These are phyloP conservation scores for Pezicula rhizophila DNA, from an alignment of 2,329 filamentous ascomycete genomes.

Conservation along the genomic window DNA sequence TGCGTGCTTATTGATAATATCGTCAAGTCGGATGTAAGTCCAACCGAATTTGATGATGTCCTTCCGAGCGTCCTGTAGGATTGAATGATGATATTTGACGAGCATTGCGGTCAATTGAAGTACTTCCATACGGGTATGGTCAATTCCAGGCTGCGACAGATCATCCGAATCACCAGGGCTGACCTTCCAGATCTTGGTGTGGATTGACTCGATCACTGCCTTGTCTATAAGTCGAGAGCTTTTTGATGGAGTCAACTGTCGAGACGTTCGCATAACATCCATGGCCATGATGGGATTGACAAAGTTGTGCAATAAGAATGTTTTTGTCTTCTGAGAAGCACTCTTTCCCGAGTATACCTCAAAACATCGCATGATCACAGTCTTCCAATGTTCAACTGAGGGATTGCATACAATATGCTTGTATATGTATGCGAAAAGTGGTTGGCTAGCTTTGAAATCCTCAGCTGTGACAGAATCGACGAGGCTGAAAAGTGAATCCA, in stretches of 20 bases:
- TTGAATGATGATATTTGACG: slow-evolving; percentile 87
- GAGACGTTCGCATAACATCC: slow-evolving; percentile 85
- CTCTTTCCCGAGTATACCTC: slow-evolving; percentile 77
- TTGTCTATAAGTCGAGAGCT: slow-evolving; percentile 76
- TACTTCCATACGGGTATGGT: slow-evolving; percentile 93
- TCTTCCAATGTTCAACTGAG: slow-evolving; percentile 80
- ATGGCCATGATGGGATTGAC: slow-evolving; percentile 95
- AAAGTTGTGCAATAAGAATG: slow-evolving; percentile 84
- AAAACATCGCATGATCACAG: slow-evolving; percentile 75
- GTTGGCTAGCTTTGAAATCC: slow-evolving; percentile 71
- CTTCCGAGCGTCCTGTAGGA: slow-evolving; percentile 86
- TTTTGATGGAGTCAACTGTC: slow-evolving; percentile 45
- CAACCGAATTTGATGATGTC: slow-evolving; percentile 99
- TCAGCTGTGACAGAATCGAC: slow-evolving; percentile 79
- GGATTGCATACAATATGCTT: slow-evolving; percentile 75
- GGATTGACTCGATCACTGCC: slow-evolving; percentile 80
- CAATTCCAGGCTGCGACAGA: slow-evolving; percentile 75
- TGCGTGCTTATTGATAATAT: slow-evolving; percentile 98
- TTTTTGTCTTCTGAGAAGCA: slow-evolving; percentile 83
- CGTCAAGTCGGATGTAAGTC: slow-evolving; percentile 97
- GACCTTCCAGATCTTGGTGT: slow-evolving; percentile 89
- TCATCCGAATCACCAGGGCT: slow-evolving; percentile 83
- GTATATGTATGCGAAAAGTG: slow-evolving; percentile 79
- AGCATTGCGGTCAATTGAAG: slow-evolving; percentile 91
- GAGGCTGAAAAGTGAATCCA: slow-evolving; percentile 79